These are phyloP conservation scores for Pinus albicaulis DNA, from an alignment of 75 land plant species.

Conservation along the genomic window DNA sequence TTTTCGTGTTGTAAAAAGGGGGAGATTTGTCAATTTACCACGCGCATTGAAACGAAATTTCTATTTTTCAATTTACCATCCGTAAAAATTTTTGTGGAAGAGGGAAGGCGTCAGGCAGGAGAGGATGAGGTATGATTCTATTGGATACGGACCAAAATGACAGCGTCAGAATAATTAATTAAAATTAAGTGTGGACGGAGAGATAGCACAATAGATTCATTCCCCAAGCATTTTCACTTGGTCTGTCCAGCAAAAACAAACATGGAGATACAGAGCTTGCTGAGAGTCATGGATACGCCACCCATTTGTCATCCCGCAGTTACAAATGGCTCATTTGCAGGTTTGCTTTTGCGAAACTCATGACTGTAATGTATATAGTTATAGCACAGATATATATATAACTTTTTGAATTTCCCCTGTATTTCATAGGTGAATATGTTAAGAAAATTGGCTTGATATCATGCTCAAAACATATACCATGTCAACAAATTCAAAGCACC, in stretches of 20 bases:
- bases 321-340: neutral
- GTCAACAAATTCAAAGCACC: neutral
- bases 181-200: neutral
- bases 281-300: neutral
- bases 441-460: neutral
- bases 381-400: neutral
- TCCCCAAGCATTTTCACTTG: neutral
- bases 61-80: too few relatives aligned
- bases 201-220: neutral
- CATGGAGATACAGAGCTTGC: constrained; percentile 1
- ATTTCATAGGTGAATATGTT: neutral
- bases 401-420: neutral
- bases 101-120: constrained; percentile 1
- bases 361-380: neutral
- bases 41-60: too few relatives aligned
- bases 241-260: neutral
- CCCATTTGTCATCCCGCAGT: neutral
- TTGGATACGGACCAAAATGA: too few relatives aligned
- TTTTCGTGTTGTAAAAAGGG: too few relatives aligned
- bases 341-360: neutral
- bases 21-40: too few relatives aligned
- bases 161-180: too few relatives aligned
- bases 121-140: neutral
- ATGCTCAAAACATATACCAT: neutral
- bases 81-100: neutral